A percentile compares a stretch with the other conserved stretches of the same genome.
Evolutionary conservation across 2,329 filamentous ascomycete species (phyloP).

Genomic region (Scleromitrula shiraiana): DNA sequence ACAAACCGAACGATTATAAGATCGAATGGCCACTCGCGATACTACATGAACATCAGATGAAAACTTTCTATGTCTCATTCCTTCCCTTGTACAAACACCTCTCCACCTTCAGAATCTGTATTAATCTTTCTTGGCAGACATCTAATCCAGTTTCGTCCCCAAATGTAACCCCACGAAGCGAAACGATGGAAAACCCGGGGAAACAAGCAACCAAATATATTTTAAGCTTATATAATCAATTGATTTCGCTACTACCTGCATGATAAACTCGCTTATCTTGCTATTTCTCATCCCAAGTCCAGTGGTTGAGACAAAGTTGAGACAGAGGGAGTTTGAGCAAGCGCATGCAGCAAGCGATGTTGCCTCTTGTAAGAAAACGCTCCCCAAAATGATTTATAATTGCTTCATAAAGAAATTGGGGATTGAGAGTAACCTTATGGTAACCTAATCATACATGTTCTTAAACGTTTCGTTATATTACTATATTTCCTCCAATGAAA

Average conservation of each 20-base stretch:
- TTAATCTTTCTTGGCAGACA: too few relatives aligned
- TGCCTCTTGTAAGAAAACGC: too few relatives aligned
- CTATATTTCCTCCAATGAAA: not conserved
- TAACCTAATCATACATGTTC: not conserved
- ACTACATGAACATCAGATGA: slow-evolving; percentile 8
- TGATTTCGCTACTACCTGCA: not conserved
- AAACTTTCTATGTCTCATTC: slow-evolving; percentile 1
- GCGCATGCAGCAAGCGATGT: too few relatives aligned
- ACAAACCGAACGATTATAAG: not conserved
- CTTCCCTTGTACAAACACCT: not conserved
- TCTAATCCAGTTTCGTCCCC: too few relatives aligned
- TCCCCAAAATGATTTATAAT: not conserved
- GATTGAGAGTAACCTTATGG: not conserved
- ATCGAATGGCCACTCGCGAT: not conserved
- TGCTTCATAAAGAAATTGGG: not conserved
- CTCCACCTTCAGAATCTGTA: not conserved
- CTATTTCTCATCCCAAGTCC: not conserved
- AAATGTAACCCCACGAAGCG: too few relatives aligned
- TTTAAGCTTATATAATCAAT: slow-evolving; percentile 1
- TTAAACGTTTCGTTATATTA: not conserved
- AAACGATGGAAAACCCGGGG: slow-evolving; percentile 2
- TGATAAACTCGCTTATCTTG: slow-evolving; percentile 3
- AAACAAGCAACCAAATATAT: slow-evolving; percentile 7
- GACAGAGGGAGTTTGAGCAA: slow-evolving; percentile 5
- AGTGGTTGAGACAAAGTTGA: slow-evolving; percentile 7